phyloP scores from a whole-genome alignment of 495 filamentous ascomycete genomes.

The Hypoxylon fragiforme region DNA sequence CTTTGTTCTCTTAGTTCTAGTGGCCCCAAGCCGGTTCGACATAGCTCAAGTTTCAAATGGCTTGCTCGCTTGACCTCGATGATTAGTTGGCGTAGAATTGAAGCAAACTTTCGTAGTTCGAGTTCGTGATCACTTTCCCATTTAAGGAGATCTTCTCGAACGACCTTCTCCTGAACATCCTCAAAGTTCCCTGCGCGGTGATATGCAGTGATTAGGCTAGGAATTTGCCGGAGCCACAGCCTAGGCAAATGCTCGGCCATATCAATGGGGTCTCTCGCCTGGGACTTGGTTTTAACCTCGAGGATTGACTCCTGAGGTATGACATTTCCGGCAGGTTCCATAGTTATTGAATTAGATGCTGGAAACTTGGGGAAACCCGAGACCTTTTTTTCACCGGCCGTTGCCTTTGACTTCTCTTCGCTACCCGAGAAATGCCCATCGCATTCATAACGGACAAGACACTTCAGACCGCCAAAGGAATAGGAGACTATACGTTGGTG shows the following conservation, averaged over 20 bases:
- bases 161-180: conserved; percentile 52
- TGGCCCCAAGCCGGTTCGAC: conserved; percentile 33
- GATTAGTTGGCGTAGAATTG: conserved; percentile 49
- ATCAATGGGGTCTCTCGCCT: conserved; percentile 24
- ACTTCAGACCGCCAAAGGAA: conserved; percentile 56
- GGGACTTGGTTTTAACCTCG: conserved; percentile 67
- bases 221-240: conserved; percentile 64
- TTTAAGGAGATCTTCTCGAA: conserved; percentile 46
- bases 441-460: conserved; percentile 61
- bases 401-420: neutral
- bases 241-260: conserved; percentile 53
- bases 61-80: conserved; percentile 43
- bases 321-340: conserved; percentile 23
- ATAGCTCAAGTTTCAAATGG: conserved; percentile 50
- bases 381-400: neutral
- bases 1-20: conserved; percentile 51
- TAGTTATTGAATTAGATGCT: conserved; percentile 1
- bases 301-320: conserved; percentile 59
- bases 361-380: neutral
- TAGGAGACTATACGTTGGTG: conserved; percentile 68
- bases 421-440: conserved; percentile 58
- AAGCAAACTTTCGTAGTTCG: conserved; percentile 43
- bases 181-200: conserved; percentile 59
- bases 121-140: conserved; percentile 57
- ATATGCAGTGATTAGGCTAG: conserved; percentile 63